phyloP scores from a whole-genome alignment of 257 asterid species.

The Solanum medicagineum region DNA sequence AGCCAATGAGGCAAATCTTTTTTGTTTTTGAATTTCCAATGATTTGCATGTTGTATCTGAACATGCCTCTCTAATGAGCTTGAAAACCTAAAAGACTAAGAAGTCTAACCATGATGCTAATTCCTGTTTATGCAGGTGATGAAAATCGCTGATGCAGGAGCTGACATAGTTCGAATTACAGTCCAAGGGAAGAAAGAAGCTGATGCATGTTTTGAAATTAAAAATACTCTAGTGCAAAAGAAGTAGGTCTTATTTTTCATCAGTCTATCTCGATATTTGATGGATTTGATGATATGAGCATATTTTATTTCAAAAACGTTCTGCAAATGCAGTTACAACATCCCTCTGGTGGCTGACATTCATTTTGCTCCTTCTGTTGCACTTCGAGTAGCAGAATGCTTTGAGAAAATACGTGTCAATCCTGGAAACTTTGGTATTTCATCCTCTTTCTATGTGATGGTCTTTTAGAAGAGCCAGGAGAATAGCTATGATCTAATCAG shows the following conservation, averaged over 20 bases:
- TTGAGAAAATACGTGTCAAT: constrained; percentile 94
- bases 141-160: constrained; percentile 95
- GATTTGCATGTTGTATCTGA: neutral
- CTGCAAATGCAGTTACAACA: constrained; percentile 50
- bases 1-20: neutral
- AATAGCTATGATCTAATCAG: neutral
- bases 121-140: constrained; percentile 48
- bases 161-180: constrained; percentile 89
- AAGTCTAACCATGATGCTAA: neutral
- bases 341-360: constrained; percentile 96
- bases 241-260: constrained; percentile 37
- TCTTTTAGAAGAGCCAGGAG: neutral
- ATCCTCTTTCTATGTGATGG: neutral
- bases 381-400: constrained; percentile 89
- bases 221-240: constrained; percentile 86
- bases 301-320: constrained; percentile 2
- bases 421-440: constrained; percentile 94
- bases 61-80: neutral
- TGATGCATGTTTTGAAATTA: constrained; percentile 86
- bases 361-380: constrained; percentile 99
- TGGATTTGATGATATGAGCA: neutral
- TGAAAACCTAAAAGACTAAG: neutral
- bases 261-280: neutral
- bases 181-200: constrained; percentile 99
- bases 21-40: neutral